Evolutionary conservation across 352 stramenopile species (phyloP).

Genomic region (Phytophthora colocasiae): DNA sequence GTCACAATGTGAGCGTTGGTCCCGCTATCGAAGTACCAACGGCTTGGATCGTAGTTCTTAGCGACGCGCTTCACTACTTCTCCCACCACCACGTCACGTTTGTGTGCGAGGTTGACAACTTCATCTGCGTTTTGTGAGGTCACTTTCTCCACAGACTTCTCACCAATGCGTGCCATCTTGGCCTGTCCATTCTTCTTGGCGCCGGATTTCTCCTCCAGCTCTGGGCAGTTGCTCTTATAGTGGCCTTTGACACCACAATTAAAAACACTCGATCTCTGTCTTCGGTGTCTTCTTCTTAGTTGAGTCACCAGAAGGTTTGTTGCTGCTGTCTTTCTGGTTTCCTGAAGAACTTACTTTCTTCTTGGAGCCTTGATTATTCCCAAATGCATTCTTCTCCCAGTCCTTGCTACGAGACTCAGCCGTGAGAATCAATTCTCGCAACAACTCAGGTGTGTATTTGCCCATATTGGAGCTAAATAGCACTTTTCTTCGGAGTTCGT

Average conservation of each 20-base stretch:
- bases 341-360: background rate
- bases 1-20: constrained; percentile 21
- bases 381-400: background rate
- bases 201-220: background rate
- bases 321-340: too few species aligned
- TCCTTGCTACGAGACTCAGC: constrained; percentile 1
- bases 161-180: background rate
- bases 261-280: background rate
- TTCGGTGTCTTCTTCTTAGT: background rate
- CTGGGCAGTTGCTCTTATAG: background rate
- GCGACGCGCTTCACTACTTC: background rate
- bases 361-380: background rate
- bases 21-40: constrained; percentile 26
- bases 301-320: background rate
- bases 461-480: constrained; percentile 12
- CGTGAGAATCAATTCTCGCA: constrained; percentile 1
- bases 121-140: too few species aligned
- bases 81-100: constrained; percentile 3
- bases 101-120: background rate
- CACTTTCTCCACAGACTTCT: background rate
- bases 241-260: background rate
- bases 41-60: constrained; percentile 3
- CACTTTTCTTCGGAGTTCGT: constrained; percentile 1
- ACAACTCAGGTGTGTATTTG: constrained; percentile 2
- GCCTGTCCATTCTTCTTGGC: constrained; percentile 2